Base-by-base conservation (phyloP, 2,329 filamentous ascomycete genomes). In the Fusarium subtropicale region DNA sequence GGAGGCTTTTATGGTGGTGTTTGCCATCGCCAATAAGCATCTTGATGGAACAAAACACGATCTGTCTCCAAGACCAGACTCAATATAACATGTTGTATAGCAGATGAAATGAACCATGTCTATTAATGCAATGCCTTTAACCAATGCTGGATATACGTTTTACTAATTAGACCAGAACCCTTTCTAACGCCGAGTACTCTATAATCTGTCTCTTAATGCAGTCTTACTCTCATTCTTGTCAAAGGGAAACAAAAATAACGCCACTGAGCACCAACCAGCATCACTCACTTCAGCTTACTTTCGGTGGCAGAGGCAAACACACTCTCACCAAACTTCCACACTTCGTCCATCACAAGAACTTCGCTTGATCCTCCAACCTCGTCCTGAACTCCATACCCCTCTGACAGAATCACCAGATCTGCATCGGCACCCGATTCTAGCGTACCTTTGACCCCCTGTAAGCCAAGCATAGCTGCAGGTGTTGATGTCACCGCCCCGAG, bases 251-350 rank as follows among this genome's bases (percentile, higher is more conserved):
- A 41, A 48, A 31, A 39, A 41, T 31, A 54, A 53, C 48, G 60
- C 41, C 52, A 52, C 48, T 36, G 34, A 52, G 20, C 50, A 33
- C 31, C 34, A 51, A 45, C 44, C 47, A 47, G 47, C 57, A 44
- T 30, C 39, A 41, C 64, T 66, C 62, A 74, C 61, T 70, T 68
- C 59, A 60, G 39, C 38, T 61, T 51, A 26, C 36, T 54, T 13
- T 52, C 58, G 16, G 65, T 65, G 18, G 71, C 67, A 24, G 72
- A 60, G 38, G 71, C 73, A 54, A 74, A 74, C 24, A 91, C 84
- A 69, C 83, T 82, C 36, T 80, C 80, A 8, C 92, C 91, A 81
- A 93, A 93, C 80, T 94, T 94, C 91, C 91, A 94, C 22, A 93
- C 91, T 79, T 92, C 87, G 63, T 92, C 90, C n/a, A 94, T 83